A percentile compares a stretch with the other conserved stretches of the same genome.
These are phyloP conservation scores for Nidularia sp. DNA, from an alignment of 768 basidiomycete species.

Conservation along the genomic window DNA sequence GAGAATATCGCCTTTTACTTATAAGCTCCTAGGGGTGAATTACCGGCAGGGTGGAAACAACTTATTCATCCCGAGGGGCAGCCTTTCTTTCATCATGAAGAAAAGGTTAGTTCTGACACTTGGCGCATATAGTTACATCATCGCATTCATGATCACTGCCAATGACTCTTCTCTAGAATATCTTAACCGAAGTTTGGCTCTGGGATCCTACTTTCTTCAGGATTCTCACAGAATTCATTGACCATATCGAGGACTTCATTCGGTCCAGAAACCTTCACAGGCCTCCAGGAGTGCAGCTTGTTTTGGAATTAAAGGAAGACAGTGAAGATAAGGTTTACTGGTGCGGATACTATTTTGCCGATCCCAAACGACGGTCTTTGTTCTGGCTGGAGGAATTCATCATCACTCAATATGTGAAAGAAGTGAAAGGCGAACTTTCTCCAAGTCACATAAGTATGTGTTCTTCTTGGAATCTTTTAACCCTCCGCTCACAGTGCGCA, in stretches of 20 bases:
- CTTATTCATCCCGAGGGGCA: slow-evolving; percentile 25
- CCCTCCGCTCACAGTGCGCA: too few relatives aligned
- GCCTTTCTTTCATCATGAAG: slow-evolving; percentile 21
- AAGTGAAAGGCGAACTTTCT: slow-evolving; percentile 18
- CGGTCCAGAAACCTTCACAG: slow-evolving; percentile 3
- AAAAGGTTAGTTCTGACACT: slow-evolving; percentile 16
- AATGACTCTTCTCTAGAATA: slow-evolving; percentile 15
- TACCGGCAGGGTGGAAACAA: slow-evolving; percentile 19
- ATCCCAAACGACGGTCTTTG: slow-evolving; percentile 24
- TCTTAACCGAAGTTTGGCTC: slow-evolving; percentile 38
- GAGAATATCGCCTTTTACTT: neutral
- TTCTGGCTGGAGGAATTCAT: slow-evolving; percentile 42
- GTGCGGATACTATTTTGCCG: slow-evolving; percentile 43
- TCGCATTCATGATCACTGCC: too few relatives aligned
- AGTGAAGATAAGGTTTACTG: slow-evolving; percentile 10
- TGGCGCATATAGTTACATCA: too few relatives aligned
- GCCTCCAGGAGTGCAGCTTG: slow-evolving; percentile 25
- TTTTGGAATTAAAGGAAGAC: slow-evolving; percentile 30
- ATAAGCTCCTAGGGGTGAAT: neutral
- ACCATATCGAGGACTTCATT: slow-evolving; percentile 10
- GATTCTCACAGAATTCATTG: slow-evolving; percentile 14
- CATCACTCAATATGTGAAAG: slow-evolving; percentile 8
- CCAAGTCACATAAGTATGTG: slow-evolving; percentile 23
- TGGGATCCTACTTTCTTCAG: slow-evolving; percentile 15
- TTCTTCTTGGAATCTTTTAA: neutral